Base-by-base conservation (phyloP, 352 stramenopile genomes). In the Paralagenidium karlingii region DNA sequence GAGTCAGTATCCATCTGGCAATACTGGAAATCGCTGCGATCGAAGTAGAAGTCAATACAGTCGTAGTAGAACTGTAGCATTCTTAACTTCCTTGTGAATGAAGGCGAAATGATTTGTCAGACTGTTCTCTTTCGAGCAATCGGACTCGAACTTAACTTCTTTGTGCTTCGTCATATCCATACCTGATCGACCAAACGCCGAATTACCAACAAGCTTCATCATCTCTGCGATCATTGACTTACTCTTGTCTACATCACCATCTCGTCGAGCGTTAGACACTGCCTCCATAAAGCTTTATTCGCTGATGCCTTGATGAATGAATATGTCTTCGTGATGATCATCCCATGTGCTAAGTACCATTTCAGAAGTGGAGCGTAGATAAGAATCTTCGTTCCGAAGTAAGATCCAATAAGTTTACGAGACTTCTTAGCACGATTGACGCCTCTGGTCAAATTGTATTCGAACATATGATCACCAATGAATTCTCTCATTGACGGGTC, bases 51-150 rank as follows among this genome's bases (percentile, higher is more conserved):
- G 16, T 38, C 32, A n/a, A 38, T 19, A 38, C 8, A n/a, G 12
- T 38, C 32, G 16, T 38, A 38, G 16, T 38, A 38, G 32, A 38
- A 38, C 22, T 38, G 32, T 24, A 38, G 32, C 32, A 38, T 38
- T 11, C 32, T 15, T 15, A 38, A n/a, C 16, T 38, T n/a, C n/a
- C n/a, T n/a, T n/a, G n/a, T n/a, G n/a, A n/a, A n/a, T n/a, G n/a
- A n/a, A n/a, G n/a, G n/a, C 22, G 16, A 19, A 38, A 24, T 38
- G 8, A 10, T n/a, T 19, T 20, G 12, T n/a, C 22, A 24, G 12
- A 38, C 16, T 12, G 15, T 15, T 12, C 32, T 15, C 16, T 38
- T 32, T n/a, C 22, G 12, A 15, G 13, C 22, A 10, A n/a, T 38
- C 22, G 2, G 19, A 19, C 19, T 38, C n/a, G n/a, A n/a, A 38